phyloP scores from a whole-genome alignment of 2,329 filamentous ascomycete species.

The Fusarium clavum region DNA sequence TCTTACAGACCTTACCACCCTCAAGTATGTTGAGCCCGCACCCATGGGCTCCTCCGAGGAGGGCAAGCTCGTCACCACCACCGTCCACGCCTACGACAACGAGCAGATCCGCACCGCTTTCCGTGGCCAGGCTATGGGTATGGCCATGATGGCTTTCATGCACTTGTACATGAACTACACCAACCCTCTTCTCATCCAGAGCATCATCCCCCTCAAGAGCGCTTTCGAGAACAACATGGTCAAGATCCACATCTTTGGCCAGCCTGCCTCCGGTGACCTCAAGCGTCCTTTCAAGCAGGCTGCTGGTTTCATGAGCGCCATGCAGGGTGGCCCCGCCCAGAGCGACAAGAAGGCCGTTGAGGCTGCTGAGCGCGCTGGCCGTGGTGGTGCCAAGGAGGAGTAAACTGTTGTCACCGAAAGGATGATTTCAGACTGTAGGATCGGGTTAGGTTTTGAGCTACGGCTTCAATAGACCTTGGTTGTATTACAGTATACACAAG shows the following conservation, averaged over 20 bases:
- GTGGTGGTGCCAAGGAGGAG: conserved; percentile 78
- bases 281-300: conserved; percentile 94
- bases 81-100: conserved; percentile 93
- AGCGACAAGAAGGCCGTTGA: conserved; percentile 93
- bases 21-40: conserved; percentile 98
- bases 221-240: conserved; percentile 94
- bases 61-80: conserved; percentile 95
- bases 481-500: conserved; percentile 36
- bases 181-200: conserved; percentile 98
- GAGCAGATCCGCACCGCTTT: conserved; percentile 85
- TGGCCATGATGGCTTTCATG: conserved; percentile 99
- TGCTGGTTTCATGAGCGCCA: conserved; percentile 83
- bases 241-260: conserved; percentile 93
- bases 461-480: conserved; percentile 24
- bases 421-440: conserved; percentile 11
- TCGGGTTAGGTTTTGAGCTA: conserved; percentile 13
- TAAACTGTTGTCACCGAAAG: conserved; percentile 53
- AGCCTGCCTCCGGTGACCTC: conserved; percentile 88
- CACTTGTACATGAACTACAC: conserved; percentile 99
- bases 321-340: conserved; percentile 80
- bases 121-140: conserved; percentile 93
- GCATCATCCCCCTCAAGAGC: conserved; percentile 96
- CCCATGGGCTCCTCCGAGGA: conserved; percentile 94
- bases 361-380: conserved; percentile 79
- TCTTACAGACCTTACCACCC: conserved; percentile 85